These are phyloP conservation scores for Echria macrotheca DNA, from an alignment of 495 filamentous ascomycete species.

Conservation along the genomic window DNA sequence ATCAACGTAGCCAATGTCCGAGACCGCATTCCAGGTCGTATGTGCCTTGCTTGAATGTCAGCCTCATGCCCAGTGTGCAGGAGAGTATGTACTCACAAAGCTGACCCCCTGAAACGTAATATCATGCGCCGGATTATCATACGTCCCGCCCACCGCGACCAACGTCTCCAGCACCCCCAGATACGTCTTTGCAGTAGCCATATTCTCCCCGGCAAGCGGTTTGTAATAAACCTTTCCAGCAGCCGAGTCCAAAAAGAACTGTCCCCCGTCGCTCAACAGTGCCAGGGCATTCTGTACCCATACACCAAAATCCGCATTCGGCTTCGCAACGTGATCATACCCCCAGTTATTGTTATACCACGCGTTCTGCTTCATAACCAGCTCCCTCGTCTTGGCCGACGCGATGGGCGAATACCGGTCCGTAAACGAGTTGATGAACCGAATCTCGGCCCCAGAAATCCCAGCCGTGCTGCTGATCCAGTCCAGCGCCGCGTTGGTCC, in stretches of 20 bases:
- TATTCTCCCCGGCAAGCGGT: slow-evolving; percentile 10
- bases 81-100: too few species aligned
- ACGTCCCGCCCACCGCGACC: slow-evolving; percentile 3
- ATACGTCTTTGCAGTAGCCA: slow-evolving; percentile 9
- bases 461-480: slow-evolving; percentile 1
- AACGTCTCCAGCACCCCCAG: slow-evolving; percentile 4
- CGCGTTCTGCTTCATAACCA: slow-evolving; percentile 8
- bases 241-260: slow-evolving; percentile 9
- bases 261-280: slow-evolving; percentile 5
- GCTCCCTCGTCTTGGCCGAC: slow-evolving; percentile 5
- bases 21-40: not conserved
- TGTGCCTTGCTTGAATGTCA: too few species aligned
- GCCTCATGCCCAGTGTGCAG: too few species aligned
- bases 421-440: slow-evolving; percentile 12
- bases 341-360: slow-evolving; percentile 10
- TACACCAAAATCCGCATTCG: slow-evolving; percentile 12
- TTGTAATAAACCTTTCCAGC: slow-evolving; percentile 11
- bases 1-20: slow-evolving; percentile 6
- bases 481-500: slow-evolving; percentile 5
- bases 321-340: slow-evolving; percentile 5
- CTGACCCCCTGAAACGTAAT: slow-evolving; percentile 4
- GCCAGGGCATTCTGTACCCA: slow-evolving; percentile 8
- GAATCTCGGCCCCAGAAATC: slow-evolving; percentile 6
- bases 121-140: slow-evolving; percentile 4
- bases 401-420: slow-evolving; percentile 7